phyloP scores from a whole-genome alignment of 257 asterid genomes.

The Solanum appendiculatum region DNA sequence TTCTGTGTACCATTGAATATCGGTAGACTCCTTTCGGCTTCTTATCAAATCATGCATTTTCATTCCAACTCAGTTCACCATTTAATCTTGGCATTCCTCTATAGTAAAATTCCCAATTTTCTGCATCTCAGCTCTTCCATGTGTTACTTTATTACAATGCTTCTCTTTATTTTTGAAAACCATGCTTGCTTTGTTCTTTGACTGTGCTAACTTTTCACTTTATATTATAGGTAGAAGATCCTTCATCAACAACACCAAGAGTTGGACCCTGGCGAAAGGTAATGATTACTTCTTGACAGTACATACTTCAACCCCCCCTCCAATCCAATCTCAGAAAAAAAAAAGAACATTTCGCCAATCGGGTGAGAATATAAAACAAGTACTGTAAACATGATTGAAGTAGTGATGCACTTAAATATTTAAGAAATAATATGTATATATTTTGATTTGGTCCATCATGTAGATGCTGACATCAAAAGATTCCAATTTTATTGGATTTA shows the following conservation, averaged over 20 bases:
- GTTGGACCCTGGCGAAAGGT: constrained; percentile 99
- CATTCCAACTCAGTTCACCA: background rate
- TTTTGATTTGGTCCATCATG: background rate
- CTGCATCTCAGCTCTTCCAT: background rate
- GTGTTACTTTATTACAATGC: background rate
- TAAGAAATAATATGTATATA: background rate
- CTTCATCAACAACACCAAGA: constrained; percentile 57
- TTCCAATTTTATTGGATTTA: constrained; percentile 88
- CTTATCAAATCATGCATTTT: background rate
- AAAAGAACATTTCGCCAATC: background rate
- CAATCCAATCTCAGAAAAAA: background rate
- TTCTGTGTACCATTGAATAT: background rate
- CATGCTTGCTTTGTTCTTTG: background rate
- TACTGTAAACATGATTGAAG: background rate
- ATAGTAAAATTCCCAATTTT: background rate
- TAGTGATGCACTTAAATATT: background rate
- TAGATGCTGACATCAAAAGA: constrained; percentile 98
- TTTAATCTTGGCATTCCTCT: background rate
- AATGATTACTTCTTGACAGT: background rate
- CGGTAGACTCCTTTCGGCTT: background rate
- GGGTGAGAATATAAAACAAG: background rate
- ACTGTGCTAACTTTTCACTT: background rate
- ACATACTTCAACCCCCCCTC: background rate
- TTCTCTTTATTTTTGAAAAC: background rate
- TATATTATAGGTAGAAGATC: constrained; percentile 51